Evolutionary conservation across 768 basidiomycete species (phyloP), one percentile per base, ranked within the genome.

Genomic region (Amanita pallidorosea): DNA sequence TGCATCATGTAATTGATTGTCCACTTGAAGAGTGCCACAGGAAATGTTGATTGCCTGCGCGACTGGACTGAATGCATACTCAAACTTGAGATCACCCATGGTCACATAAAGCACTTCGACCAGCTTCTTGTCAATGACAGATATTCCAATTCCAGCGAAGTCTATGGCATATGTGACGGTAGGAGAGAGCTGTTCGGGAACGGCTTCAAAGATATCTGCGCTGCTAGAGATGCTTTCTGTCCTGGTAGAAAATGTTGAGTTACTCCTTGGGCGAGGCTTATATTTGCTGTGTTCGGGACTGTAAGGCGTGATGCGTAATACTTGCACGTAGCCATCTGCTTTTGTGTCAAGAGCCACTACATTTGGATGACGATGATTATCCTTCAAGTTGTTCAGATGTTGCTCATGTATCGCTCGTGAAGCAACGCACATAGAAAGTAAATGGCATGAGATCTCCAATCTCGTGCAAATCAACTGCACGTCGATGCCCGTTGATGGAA

Each of bases 1-100:
- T 15, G 92, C 94, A 52, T 98, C 96, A 53, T 98, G 95, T 11
- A 99, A 77, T 62, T 99, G 96, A 61, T 98, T 99, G 68, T 99
- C 96, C 53, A 98, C 77, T 63, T 98, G 94, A 9, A 99, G 73
- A 58, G 76, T 83, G n/a, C 87, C 89, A 60, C 85, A 87, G 7
- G 85, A 80, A 33, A 98, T 35, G 44, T 80, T 88, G 48, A 93
- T 72, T 1, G 88, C 78, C 59, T 94, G 90, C 5, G 89, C 84
- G 34, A 84, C 73, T 1, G 77, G 68, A 60, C 84, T 94, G 59
- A 87, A 79, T 37, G 75, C 78, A 65, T 94, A 98, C 57, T 92
- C 88, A 53, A 97, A 75, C 58, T 85, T 84, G 50, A 98, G 72
- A 12, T 76, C 71, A 41, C 86, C 81, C 56, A 89, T 67, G 2